Evolutionary conservation across 2,329 filamentous ascomycete genomes (phyloP).

Genomic region (Clonostachys solani): DNA sequence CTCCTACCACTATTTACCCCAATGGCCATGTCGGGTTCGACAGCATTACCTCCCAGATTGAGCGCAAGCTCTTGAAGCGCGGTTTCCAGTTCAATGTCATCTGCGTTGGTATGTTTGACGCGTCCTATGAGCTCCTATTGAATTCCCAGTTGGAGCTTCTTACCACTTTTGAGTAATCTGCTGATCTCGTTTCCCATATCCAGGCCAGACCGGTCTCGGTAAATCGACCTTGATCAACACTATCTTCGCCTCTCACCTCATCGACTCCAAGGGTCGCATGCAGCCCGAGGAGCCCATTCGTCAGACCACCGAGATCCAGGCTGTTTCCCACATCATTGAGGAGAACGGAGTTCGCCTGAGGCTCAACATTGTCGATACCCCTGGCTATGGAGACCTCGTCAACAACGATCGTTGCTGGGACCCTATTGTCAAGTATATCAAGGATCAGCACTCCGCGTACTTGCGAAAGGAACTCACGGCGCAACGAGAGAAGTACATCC

Average conservation of each 20-base stretch:
- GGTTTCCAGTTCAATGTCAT: constrained; percentile 99
- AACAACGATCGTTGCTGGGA: constrained; percentile 99
- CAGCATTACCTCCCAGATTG: constrained; percentile 98
- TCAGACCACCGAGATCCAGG: constrained; percentile 96
- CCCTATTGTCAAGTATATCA: constrained; percentile 99
- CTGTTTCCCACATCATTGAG: constrained; percentile 97
- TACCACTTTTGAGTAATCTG: background rate
- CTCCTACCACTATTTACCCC: constrained; percentile 73
- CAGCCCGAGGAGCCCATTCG: constrained; percentile 89
- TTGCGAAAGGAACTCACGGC: constrained; percentile 98
- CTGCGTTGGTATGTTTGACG: constrained; percentile 78
- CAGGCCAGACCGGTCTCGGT: constrained; percentile 96
- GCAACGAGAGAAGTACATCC: constrained; percentile 97
- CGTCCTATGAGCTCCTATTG: background rate
- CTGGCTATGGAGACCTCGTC: constrained; percentile 96
- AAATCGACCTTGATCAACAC: constrained; percentile 99
- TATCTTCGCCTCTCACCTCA: constrained; percentile 98
- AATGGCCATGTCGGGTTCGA: constrained; percentile 99
- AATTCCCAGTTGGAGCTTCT: background rate
- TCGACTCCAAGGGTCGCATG: constrained; percentile 96
- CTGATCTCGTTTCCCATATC: constrained; percentile 9
- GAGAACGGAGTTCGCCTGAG: constrained; percentile 97
- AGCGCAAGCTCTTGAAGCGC: constrained; percentile 98
- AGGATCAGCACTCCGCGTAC: constrained; percentile 99
- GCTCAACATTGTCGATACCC: constrained; percentile 98